phyloP scores from a whole-genome alignment of 345 rosid genomes.

The Citrus unshiu region DNA sequence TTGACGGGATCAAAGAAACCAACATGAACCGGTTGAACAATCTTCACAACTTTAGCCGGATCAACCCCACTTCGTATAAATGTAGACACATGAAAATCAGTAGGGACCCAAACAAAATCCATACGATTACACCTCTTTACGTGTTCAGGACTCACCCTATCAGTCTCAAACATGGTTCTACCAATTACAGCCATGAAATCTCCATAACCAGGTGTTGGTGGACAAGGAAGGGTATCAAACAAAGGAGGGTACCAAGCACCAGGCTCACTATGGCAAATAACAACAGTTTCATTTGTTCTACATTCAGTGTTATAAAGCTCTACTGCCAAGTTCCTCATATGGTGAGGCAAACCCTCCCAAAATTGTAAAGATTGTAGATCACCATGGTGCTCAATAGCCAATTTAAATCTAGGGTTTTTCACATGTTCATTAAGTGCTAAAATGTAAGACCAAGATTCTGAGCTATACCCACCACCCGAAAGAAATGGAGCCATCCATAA shows the following conservation, averaged over 20 bases:
- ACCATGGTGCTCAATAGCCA: conserved; percentile 75
- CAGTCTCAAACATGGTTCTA: conserved; percentile 92
- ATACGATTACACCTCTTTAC: conserved; percentile 61
- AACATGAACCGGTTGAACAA: conserved; percentile 80
- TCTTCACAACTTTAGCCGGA: conserved; percentile 66
- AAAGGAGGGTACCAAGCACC: conserved; percentile 93
- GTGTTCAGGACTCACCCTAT: conserved; percentile 60
- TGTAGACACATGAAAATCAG: conserved; percentile 71
- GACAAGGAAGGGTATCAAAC: conserved; percentile 77
- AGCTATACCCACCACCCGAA: conserved; percentile 93
- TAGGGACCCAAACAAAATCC: conserved; percentile 91
- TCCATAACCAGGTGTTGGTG: conserved; percentile 50
- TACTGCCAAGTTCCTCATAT: conserved; percentile 38
- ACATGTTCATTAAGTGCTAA: conserved; percentile 42
- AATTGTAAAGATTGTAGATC: conserved; percentile 59
- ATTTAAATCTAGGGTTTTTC: conserved; percentile 39
- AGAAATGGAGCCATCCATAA: conserved; percentile 94
- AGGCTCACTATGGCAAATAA: conserved; percentile 89
- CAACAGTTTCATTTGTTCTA: conserved; percentile 53
- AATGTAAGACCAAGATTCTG: conserved; percentile 85
- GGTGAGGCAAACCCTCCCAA: conserved; percentile 65
- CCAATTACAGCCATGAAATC: conserved; percentile 53
- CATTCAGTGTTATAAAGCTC: conserved; percentile 52
- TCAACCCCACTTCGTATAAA: conserved; percentile 75
- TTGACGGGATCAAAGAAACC: conserved; percentile 58